Conservation (phyloP, 2,329 filamentous ascomycete species). For the Fusarium camptoceras region DNA sequence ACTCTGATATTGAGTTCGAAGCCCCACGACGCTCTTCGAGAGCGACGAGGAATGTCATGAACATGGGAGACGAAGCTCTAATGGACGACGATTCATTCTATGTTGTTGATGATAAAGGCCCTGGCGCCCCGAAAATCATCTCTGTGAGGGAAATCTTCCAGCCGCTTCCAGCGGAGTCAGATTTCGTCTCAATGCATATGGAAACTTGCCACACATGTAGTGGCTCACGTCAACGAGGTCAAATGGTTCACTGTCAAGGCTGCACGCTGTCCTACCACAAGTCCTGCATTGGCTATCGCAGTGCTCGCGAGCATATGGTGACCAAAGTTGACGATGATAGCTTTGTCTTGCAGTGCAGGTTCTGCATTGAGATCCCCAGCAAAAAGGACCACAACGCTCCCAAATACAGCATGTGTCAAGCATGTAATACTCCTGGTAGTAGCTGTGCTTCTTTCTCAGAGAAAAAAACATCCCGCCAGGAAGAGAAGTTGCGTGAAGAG, state of each 20-base stretch:
- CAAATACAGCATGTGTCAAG: conserved; percentile 76
- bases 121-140: conserved; percentile 64
- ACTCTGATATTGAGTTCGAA: conserved; percentile 66
- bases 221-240: conserved; percentile 63
- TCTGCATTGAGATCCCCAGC: conserved; percentile 76
- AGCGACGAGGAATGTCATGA: conserved; percentile 57
- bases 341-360: conserved; percentile 91
- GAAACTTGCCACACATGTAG: conserved; percentile 78
- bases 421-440: conserved; percentile 72
- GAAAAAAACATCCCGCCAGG: conserved; percentile 79
- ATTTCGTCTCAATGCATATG: conserved; percentile 78
- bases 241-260: conserved; percentile 88
- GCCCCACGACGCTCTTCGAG: conserved; percentile 62
- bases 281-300: conserved; percentile 80
- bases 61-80: conserved; percentile 64
- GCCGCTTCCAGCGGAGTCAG: conserved; percentile 67
- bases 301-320: conserved; percentile 83
- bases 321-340: conserved; percentile 82
- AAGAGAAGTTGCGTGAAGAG: conserved; percentile 83
- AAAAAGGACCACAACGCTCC: conserved; percentile 79
- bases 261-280: conserved; percentile 89
- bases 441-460: conserved; percentile 81
- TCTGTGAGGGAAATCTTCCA: conserved; percentile 82
- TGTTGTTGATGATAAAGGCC: conserved; percentile 59
- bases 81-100: conserved; percentile 70